Evolutionary conservation across 352 stramenopile genomes (phyloP).

Genomic region (Globisporangium takayamanum): DNA sequence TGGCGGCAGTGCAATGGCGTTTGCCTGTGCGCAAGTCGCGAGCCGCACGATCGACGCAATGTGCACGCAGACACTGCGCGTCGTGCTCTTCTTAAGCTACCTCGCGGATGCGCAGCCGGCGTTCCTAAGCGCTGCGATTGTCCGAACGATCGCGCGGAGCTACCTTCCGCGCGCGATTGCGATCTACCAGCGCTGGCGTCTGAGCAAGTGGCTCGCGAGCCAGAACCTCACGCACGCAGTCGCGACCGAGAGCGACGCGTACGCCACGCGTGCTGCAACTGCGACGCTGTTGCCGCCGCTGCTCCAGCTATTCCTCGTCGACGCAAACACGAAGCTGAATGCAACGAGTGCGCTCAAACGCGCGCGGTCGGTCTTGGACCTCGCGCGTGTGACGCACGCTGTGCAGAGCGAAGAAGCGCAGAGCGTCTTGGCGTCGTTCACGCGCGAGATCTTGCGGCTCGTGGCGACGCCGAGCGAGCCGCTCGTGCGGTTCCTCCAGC

Average conservation of each 20-base stretch:
- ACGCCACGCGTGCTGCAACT: conserved; percentile 28
- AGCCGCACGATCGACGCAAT: conserved; percentile 58
- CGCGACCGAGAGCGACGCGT: conserved; percentile 36
- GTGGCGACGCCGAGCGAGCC: conserved; percentile 48
- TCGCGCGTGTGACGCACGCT: conserved; percentile 27
- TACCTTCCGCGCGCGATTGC: conserved; percentile 56
- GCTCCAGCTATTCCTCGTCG: conserved; percentile 56
- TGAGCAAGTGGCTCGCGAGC: conserved; percentile 53
- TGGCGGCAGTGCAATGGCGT: conserved; percentile 44
- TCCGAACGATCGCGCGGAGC: conserved; percentile 37
- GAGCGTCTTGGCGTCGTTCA: conserved; percentile 44
- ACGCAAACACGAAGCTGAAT: conserved; percentile 51
- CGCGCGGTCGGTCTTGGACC: conserved; percentile 37
- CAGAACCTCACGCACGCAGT: conserved; percentile 38
- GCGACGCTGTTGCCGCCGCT: conserved; percentile 47
- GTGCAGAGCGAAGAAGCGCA: conserved; percentile 53
- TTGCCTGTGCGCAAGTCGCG: conserved; percentile 54
- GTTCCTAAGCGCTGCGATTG: conserved; percentile 35
- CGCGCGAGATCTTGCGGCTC: conserved; percentile 44
- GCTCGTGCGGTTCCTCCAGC: conserved; percentile 53
- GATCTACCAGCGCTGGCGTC: conserved; percentile 64
- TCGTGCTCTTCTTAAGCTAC: conserved; percentile 62
- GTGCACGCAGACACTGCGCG: conserved; percentile 48
- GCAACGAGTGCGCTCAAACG: conserved; percentile 39
- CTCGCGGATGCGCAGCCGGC: conserved; percentile 47